Conservation (phyloP, 305 asterid genomes). For the Fraxinus angustifolia region DNA sequence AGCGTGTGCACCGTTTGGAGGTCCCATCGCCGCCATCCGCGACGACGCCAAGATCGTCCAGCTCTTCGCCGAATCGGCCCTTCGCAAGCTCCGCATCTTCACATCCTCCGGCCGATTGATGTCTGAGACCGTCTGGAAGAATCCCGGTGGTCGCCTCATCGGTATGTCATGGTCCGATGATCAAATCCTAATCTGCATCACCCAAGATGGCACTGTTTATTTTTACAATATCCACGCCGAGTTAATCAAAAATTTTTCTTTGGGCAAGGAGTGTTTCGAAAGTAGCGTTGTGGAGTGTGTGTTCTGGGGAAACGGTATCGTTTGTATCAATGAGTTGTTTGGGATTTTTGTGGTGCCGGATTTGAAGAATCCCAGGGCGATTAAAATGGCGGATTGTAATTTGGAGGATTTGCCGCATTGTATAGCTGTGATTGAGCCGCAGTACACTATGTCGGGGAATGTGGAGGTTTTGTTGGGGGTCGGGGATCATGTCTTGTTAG, state of each 20-base stretch:
- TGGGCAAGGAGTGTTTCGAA: conserved; percentile 64
- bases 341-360: conserved; percentile 71
- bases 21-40: conserved; percentile 89
- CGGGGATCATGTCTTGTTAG: conserved; percentile 69
- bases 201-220: conserved; percentile 84
- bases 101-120: conserved; percentile 75
- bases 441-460: conserved; percentile 82
- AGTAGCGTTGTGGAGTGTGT: conserved; percentile 82
- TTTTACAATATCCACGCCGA: conserved; percentile 66
- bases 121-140: conserved; percentile 83
- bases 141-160: conserved; percentile 80
- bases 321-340: conserved; percentile 77
- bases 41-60: conserved; percentile 95
- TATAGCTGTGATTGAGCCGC: conserved; percentile 97
- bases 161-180: conserved; percentile 96
- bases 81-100: conserved; percentile 84
- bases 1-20: conserved; percentile 94
- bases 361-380: conserved; percentile 55
- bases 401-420: conserved; percentile 82
- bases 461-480: conserved; percentile 89
- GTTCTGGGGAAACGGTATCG: conserved; percentile 90
- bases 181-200: conserved; percentile 64
- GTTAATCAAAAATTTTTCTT: conserved; percentile 49
- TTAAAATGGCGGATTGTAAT: conserved; percentile 69
- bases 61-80: conserved; percentile 90